Evolutionary conservation across 805 yeast species (phyloP), one percentile per base, ranked within the genome.

Genomic region (Lipomyces anomalus): DNA sequence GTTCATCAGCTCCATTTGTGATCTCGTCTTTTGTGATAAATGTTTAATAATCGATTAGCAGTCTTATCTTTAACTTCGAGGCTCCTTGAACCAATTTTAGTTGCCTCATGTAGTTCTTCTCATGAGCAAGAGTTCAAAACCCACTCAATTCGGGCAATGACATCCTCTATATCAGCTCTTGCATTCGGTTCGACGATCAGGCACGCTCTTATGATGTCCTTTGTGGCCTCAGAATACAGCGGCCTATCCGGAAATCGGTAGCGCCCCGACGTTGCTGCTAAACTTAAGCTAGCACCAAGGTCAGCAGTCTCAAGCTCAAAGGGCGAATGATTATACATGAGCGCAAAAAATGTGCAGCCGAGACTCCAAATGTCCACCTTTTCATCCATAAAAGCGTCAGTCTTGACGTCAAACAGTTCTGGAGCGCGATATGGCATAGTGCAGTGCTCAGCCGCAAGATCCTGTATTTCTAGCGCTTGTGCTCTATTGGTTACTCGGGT

Each of bases 401-500:
- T 74, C 36, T 76, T 77, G 32, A 87, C 82, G 58, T 87, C 90
- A 47, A 89, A 66, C 38, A 90, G 69, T 60, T 89, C 97, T 0
- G 97, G 97, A 0, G 97, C 95, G 34, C 95, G 69, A 62, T 83
- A 90, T 1, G 94, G 87, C 43, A 86, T 65, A 1, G 95, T 83
- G 59, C 95, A 85, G 61, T 84, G 86, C 57, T 84, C 92, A 47
- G 80, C 84, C 13, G 89, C 88, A 52, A 78, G 69, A 56, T 89
- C 96, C 52, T 86, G 90, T 32, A 86, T 65, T 13, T 82, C 75
- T 24, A 85, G 67, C 0, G 95, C 92, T 57, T 81, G 82, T 30
- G 79, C 81, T 42, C 90, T 72, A 1, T 79, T 71, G 18, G 69
- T 69, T 1, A 83, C 71, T 1, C 65, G 57, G 2, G 77, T 58